Evolutionary conservation across 2,329 filamentous ascomycete genomes (phyloP), one percentile per base, ranked within the genome.

Genomic region (Fonsecaea monophora): DNA sequence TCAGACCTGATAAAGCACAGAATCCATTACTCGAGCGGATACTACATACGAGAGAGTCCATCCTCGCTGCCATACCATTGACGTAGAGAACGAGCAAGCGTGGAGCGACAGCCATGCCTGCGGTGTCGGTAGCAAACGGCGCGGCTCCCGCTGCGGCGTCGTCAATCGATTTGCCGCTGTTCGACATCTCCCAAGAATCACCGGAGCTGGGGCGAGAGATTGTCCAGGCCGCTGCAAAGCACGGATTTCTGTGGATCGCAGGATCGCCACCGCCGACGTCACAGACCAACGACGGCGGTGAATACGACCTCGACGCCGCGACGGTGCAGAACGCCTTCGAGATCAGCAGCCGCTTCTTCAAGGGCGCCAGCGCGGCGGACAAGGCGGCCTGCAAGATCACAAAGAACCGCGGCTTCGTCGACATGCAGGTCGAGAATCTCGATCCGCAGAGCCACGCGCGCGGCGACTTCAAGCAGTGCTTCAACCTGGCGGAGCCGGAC

Each of bases 391-490:
- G 64, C 45, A 53, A 40, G 12, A 66, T 66, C 54, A 66, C 57
- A 21, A 53, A 66, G 82, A 98, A 98, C 75, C 87, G 89, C 54
- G 95, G 94, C 66, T 98, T 93, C 92, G 87, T 91, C 1, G 88
- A 87, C 18, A 94, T 96, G 90, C 90, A 94, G 74, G 87, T 88
- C 15, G 94, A 98, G 80, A 94, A 90, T 0, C 81, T 98, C 9
- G 94, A 98, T 76, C 92, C 94, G 2, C 87, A 89, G 72, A 88
- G 89, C 64, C 92, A 97, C 77, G 87, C 88, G 78, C 91, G 91
- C 82, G 74, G 92, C 15, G 93, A 97, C 75, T 92, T 92, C 73
- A 97, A 97, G 83, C 92, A 96, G 92, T 92, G 90, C 45, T 94
- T 98, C 84, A 98, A 98, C 81, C 90, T 98, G 75, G 92, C 89